Conservation (phyloP, 1,284 basidiomycete genomes). For the Ustilago sp. region DNA sequence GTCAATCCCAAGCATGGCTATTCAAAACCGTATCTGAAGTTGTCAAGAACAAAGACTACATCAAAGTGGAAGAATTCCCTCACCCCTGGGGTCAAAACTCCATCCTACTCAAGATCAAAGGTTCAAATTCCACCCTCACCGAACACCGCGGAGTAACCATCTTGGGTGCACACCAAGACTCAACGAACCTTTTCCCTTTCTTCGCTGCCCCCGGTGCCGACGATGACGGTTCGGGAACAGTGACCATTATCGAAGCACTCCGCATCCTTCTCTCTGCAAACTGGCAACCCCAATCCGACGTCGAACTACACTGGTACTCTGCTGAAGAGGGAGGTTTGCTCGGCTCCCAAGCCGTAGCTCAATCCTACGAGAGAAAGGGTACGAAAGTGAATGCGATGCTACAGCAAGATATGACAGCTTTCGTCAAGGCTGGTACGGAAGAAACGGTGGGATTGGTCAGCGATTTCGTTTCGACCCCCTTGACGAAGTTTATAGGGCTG, state of each 20-base stretch:
- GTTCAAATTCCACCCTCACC: constrained; percentile 40
- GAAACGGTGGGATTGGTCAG: constrained; percentile 91
- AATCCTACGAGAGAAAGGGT: constrained; percentile 77
- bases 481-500: constrained; percentile 80
- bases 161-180: constrained; percentile 89
- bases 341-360: constrained; percentile 90
- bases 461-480: constrained; percentile 82
- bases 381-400: constrained; percentile 85
- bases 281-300: constrained; percentile 78
- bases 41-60: constrained; percentile 67
- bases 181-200: constrained; percentile 69
- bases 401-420: constrained; percentile 74
- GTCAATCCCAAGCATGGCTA: constrained; percentile 82
- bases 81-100: constrained; percentile 94
- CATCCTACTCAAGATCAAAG: constrained; percentile 74
- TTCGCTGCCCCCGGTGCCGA: constrained; percentile 71
- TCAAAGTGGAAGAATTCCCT: constrained; percentile 81
- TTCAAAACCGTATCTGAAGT: constrained; percentile 47
- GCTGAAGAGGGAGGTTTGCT: constrained; percentile 94
- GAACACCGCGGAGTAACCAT: constrained; percentile 72
- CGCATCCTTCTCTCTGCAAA: constrained; percentile 82
- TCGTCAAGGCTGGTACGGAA: constrained; percentile 87
- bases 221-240: constrained; percentile 91
- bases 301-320: constrained; percentile 97
- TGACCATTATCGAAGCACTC: constrained; percentile 90